phyloP scores from a whole-genome alignment of 2,329 filamentous ascomycete species.

The Epichloe amarillans region DNA sequence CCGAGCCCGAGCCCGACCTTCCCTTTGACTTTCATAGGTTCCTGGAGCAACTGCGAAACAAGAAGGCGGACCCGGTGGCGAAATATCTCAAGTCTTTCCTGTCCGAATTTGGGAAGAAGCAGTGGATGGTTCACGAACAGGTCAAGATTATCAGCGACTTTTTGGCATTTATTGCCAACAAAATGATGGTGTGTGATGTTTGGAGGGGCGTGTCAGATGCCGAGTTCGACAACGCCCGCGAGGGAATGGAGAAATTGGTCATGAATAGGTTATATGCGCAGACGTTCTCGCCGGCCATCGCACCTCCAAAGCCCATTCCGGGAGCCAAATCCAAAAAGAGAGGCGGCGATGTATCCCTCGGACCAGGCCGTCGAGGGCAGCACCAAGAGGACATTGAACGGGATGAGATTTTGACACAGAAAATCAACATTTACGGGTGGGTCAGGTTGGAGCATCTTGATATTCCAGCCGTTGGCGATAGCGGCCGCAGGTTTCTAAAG shows the following conservation, averaged over 20 bases:
- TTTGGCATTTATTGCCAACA: slow-evolving; percentile 89
- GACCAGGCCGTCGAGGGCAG: slow-evolving; percentile 79
- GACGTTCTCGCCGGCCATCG: slow-evolving; percentile 90
- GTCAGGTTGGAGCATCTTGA: slow-evolving; percentile 86
- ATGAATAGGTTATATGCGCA: slow-evolving; percentile 96
- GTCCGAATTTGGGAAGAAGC: slow-evolving; percentile 87
- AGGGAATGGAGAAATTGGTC: slow-evolving; percentile 98
- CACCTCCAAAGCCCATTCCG: slow-evolving; percentile 60
- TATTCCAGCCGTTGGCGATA: slow-evolving; percentile 72
- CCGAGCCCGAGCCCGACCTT: slow-evolving; percentile 66
- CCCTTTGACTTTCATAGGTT: slow-evolving; percentile 98
- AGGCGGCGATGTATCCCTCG: slow-evolving; percentile 55
- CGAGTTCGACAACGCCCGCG: slow-evolving; percentile 94
- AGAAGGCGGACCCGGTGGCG: slow-evolving; percentile 94
- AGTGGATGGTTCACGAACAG: slow-evolving; percentile 99
- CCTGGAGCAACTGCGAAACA: slow-evolving; percentile 86
- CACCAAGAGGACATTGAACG: slow-evolving; percentile 97
- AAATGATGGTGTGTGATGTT: slow-evolving; percentile 94
- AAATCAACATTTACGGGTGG: slow-evolving; percentile 95
- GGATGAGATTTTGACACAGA: slow-evolving; percentile 90
- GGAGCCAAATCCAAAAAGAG: slow-evolving; percentile 56
- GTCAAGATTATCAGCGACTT: slow-evolving; percentile 98
- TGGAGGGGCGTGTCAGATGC: slow-evolving; percentile 93
- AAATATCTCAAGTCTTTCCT: slow-evolving; percentile 92
- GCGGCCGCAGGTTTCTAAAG: slow-evolving; percentile 74